Base-by-base conservation (phyloP, 1,284 basidiomycete genomes). In the Malassezia caprae region DNA sequence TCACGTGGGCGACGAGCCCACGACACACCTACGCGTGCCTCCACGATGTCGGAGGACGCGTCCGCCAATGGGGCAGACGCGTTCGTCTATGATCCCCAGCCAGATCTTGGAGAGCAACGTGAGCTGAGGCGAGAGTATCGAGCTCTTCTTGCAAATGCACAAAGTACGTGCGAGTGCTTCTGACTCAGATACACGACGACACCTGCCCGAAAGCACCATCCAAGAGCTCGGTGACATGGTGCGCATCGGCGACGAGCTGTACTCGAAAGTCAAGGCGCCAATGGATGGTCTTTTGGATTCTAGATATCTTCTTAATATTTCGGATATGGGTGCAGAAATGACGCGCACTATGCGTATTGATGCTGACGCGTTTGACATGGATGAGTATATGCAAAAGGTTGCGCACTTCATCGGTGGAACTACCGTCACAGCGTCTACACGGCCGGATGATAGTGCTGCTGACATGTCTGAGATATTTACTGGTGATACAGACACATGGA, bases 321-420 rank as follows among this genome's bases (percentile, higher is more conserved):
- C 65, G 10, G 65, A 73, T 32, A 67, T 67, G 55, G 67, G 65
- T 2, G 63, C 63, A 4, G 53, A 63, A 17, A 63, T 72, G 62
- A 68, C 69, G 2, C 61, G 65, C 21, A 65, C 60, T 26, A 64
- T 72, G 57, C 69, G 69, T 49, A 47, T 67, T 28, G 63, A 65
- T 19, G 40, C 54, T 6, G 62, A 64, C 30, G 67, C 62, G 1
- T 74, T 74, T 48, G 67, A 71, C 37, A 59, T 68, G 26, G 67
- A 74, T 37, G 65, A 69, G 34, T 70, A 62, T 42, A 44, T 74
- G 39, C 32, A 51, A 4, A 40, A 59, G 3, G 31, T 69, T 8
- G 68, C 67, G 4, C 40, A 51, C 26, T 65, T 58, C 39, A 41
- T 69, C 7, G 69, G 65, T 11, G 69, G 68, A 0, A 32, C 53